These are phyloP conservation scores for Mycena haematopus DNA, from an alignment of 768 basidiomycete species.

Conservation along the genomic window DNA sequence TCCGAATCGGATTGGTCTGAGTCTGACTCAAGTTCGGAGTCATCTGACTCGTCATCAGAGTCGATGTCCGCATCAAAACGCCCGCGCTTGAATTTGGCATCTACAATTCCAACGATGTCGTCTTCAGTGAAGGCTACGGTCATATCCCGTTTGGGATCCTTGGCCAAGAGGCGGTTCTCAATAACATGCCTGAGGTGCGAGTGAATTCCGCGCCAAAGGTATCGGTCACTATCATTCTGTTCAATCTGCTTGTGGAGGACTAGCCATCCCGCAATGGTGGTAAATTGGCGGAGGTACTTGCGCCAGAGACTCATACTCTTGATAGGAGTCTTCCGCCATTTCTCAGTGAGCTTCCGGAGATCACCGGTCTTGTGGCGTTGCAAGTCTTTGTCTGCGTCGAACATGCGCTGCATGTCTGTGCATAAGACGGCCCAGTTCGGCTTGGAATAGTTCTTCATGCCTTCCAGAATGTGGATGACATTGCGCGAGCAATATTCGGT, in stretches of 20 bases:
- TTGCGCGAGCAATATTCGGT: slow-evolving; percentile 10
- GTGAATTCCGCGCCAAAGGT: slow-evolving; percentile 9
- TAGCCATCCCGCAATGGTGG: slow-evolving; percentile 6
- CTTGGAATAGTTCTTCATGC: slow-evolving; percentile 7
- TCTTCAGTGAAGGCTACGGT: neutral
- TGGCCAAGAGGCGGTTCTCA: slow-evolving; percentile 4
- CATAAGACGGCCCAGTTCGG: slow-evolving; percentile 6
- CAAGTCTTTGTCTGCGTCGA: slow-evolving; percentile 11
- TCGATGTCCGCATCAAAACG: slow-evolving; percentile 8
- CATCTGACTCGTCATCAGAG: neutral
- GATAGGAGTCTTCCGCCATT: slow-evolving; percentile 3
- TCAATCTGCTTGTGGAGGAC: neutral
- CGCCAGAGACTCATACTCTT: slow-evolving; percentile 8
- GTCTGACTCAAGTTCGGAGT: neutral
- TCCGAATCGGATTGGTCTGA: neutral
- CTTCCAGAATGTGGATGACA: slow-evolving; percentile 14
- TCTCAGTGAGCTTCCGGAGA: slow-evolving; percentile 1
- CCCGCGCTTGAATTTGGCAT: neutral
- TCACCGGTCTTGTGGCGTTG: neutral
- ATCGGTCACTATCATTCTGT: neutral
- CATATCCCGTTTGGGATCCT: slow-evolving; percentile 11
- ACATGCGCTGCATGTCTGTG: slow-evolving; percentile 2
- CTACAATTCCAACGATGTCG: neutral
- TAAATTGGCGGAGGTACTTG: neutral
- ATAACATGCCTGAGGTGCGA: neutral